Base-by-base conservation (phyloP, 495 filamentous ascomycete species). In the Bryoglossum gracile region DNA sequence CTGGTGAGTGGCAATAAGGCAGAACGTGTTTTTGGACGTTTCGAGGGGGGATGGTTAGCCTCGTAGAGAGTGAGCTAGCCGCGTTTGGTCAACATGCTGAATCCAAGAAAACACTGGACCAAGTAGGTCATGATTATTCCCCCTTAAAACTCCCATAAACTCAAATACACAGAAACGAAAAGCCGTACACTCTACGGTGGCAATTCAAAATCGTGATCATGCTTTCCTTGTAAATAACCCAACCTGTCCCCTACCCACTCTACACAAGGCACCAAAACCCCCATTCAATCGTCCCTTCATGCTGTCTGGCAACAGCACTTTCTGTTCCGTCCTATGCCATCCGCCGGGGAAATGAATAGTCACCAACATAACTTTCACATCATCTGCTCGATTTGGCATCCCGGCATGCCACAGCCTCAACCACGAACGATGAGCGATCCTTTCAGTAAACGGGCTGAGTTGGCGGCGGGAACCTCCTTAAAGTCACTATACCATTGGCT, bases 351-450 rank as follows among this genome's bases (percentile, higher is more conserved):
- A 43, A 32, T 43, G 41, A n/a, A 43, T 78, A 64, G 76, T 71
- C 10, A 76, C 75, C 10, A 83, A 61, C 77, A 82, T 79, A 24
- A 81, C 69, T 30, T 78, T 63, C 0, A 67, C 63, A 9, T 64
- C 59, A 14, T 67, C 56, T 4, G 68, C 71, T 16, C 63, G 50
- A 49, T 82, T 83, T 8, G 75, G 77, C 66, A 77, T 75, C 0
- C 78, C 78, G 5, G 73, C 75, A 60, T 82, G 77, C 77, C 77
- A 83, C 3, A 82, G 65, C 18, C 78, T 57, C 43, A 81, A 58
- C 81, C 77, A 3, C 79, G 64, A 8, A 82, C 51, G 19, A 78
- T 57, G 8, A 81, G 54, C 36, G 70, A 70, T 0, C 78, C 75
- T 45, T 77, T 79, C 19, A 68, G 65, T 1, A 77, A 64, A 3